These are phyloP conservation scores for Astrocystis sublimbata DNA, from an alignment of 495 filamentous ascomycete species.

Conservation along the genomic window DNA sequence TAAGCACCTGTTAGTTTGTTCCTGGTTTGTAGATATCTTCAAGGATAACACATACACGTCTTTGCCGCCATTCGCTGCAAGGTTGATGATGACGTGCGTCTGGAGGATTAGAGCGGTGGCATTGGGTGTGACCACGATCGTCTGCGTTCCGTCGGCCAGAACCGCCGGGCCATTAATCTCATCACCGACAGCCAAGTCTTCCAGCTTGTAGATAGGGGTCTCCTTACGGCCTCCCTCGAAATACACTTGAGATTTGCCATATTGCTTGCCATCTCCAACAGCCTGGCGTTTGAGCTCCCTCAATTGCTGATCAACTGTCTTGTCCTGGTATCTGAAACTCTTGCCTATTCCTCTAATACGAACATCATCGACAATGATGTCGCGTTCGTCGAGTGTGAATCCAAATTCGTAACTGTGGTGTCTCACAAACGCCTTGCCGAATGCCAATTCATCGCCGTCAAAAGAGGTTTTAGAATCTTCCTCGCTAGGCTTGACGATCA, in stretches of 20 bases:
- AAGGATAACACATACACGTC: slow-evolving; percentile 43
- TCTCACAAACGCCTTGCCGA: slow-evolving; percentile 77
- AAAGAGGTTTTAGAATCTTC: slow-evolving; percentile 61
- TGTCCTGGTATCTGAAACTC: slow-evolving; percentile 75
- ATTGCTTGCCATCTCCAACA: slow-evolving; percentile 53
- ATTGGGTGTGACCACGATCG: slow-evolving; percentile 85
- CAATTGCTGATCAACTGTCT: slow-evolving; percentile 77
- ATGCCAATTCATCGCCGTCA: slow-evolving; percentile 69
- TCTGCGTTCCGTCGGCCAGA: slow-evolving; percentile 93
- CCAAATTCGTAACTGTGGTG: slow-evolving; percentile 95
- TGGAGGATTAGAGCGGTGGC: slow-evolving; percentile 72
- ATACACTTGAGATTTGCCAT: slow-evolving; percentile 61
- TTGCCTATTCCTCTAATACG: slow-evolving; percentile 86
- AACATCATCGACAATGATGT: slow-evolving; percentile 92
- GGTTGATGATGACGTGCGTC: slow-evolving; percentile 72
- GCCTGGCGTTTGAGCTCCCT: slow-evolving; percentile 58
- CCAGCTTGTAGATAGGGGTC: slow-evolving; percentile 83
- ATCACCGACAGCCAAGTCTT: slow-evolving; percentile 74
- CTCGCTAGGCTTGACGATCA: slow-evolving; percentile 68
- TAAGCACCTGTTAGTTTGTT: slow-evolving; percentile 23
- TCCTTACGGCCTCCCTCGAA: slow-evolving; percentile 74
- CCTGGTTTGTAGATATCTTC: not conserved
- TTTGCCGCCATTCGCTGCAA: slow-evolving; percentile 58
- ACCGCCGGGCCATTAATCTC: slow-evolving; percentile 83
- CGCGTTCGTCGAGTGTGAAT: slow-evolving; percentile 83